Percentiles rank a stretch among this genome's conserved stretches.
phyloP scores from a whole-genome alignment of 2,329 filamentous ascomycete species.

The Rosellinia necatrix region DNA sequence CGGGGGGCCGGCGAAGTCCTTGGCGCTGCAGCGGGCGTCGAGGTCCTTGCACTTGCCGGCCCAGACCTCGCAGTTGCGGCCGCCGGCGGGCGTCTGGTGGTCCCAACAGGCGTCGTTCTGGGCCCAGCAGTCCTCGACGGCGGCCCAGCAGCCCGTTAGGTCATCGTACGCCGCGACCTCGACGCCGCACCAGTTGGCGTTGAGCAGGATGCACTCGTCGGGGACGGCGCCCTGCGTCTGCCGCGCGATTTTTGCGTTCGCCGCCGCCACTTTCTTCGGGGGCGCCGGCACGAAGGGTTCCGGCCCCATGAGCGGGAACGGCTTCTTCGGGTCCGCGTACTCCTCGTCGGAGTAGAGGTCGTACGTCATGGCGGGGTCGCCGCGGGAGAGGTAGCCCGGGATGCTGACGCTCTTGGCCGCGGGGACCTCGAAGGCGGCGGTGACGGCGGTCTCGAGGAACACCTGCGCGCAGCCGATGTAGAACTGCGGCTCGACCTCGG shows the following conservation, averaged over 20 bases:
- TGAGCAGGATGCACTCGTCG: slow-evolving; percentile 60
- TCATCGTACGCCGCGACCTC: slow-evolving; percentile 60
- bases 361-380: slow-evolving; percentile 61
- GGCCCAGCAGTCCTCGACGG: slow-evolving; percentile 58
- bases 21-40: slow-evolving; percentile 46
- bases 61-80: slow-evolving; percentile 63
- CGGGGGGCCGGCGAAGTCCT: slow-evolving; percentile 52
- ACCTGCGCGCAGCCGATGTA: slow-evolving; percentile 74
- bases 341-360: slow-evolving; percentile 59
- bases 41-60: slow-evolving; percentile 61
- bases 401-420: slow-evolving; percentile 60
- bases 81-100: slow-evolving; percentile 60
- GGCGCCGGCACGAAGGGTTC: slow-evolving; percentile 39
- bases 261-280: slow-evolving; percentile 1
- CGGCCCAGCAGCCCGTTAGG: slow-evolving; percentile 62
- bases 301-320: slow-evolving; percentile 63
- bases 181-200: slow-evolving; percentile 72
- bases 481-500: slow-evolving; percentile 64
- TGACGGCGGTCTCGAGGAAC: slow-evolving; percentile 49
- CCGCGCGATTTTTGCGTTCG: slow-evolving; percentile 18
- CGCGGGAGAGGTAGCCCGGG: slow-evolving; percentile 63
- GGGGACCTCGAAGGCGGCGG: slow-evolving; percentile 52
- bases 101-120: slow-evolving; percentile 64
- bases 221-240: slow-evolving; percentile 56
- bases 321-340: slow-evolving; percentile 45